Evolutionary conservation across 163 green algal genomes (phyloP), one percentile per base, ranked within the genome.

Genomic region (Chlamydomonas reinhardtii): DNA sequence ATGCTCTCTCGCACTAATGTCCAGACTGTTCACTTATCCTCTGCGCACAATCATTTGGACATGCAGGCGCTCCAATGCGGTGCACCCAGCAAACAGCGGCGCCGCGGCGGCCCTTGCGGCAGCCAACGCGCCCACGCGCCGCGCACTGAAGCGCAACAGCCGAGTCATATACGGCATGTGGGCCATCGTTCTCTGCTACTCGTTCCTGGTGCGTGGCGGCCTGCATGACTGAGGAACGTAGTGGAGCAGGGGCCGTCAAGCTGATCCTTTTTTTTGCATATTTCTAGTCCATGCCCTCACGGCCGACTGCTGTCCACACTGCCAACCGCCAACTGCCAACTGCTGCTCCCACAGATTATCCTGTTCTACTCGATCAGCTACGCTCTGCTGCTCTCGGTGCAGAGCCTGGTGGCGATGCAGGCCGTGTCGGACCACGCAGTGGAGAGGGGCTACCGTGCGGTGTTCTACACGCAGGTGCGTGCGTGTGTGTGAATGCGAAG

Each of bases 101-200:
- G 43, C 43, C 8, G 43, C 43, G 43, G 43, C 11, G 43, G 6
- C 48, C 6, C 48, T 56, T 9, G 48, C 48, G 48, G 48, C 48
- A 1, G 48, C 48, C 11, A 56, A 56, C 14, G 48, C 48, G 48
- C 48, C 48, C 48, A 17, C 48, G 1, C 48, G 48, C 27, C 64
- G 76, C n/a, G 73, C 65, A 4, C 76, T 84, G 37, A 66, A 84
- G 65, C 76, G 76, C 19, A 84, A 84, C 64, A 84, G 76, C 64
- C 39, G 43, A 4, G 61, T 76, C 43, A 25, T 66, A 19, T 25
- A 76, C 59, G 59, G 59, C 59, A 76, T 85, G 66, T 32, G 76
- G 20, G 39, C 32, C 24, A 37, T 71, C 32, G 68, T 76, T 16
- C 20, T 59, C 14, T 9, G 39, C 20, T 85, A 76, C 48, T 85